Evolutionary conservation across 495 filamentous ascomycete genomes (phyloP).

Genomic region (Xylaria venustula): DNA sequence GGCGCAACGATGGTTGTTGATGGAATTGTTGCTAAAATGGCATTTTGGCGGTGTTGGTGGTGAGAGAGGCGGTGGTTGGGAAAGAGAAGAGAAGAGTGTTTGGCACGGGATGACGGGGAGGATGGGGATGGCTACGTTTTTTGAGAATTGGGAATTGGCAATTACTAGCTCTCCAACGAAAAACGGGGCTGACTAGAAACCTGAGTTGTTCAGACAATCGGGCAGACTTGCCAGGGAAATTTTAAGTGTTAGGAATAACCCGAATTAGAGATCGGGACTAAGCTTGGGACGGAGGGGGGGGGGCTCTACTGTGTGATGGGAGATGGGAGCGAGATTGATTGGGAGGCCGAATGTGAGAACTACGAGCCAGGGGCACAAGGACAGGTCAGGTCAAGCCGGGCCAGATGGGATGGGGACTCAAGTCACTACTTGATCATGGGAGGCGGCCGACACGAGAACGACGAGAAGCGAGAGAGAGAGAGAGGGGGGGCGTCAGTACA

Average conservation of each 20-base stretch:
- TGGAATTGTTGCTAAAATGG: conserved; percentile 42
- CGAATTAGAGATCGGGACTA: conserved; percentile 47
- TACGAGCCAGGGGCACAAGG: conserved; percentile 7
- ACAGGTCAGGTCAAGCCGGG: no score
- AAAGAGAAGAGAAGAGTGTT: conserved; percentile 47
- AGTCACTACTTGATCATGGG: not conserved
- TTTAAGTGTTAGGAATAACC: conserved; percentile 40
- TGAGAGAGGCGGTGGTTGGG: conserved; percentile 32
- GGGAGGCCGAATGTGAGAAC: conserved; percentile 10
- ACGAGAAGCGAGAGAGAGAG: not conserved
- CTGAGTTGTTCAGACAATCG: conserved; percentile 15
- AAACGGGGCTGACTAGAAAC: conserved; percentile 49
- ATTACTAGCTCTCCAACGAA: conserved; percentile 35
- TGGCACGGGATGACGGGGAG: conserved; percentile 32
- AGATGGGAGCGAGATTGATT: conserved; percentile 8
- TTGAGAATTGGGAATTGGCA: conserved; percentile 36
- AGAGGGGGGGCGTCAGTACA: not conserved
- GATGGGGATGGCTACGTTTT: conserved; percentile 50
- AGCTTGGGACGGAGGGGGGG: conserved; percentile 20
- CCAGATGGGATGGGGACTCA: no score
- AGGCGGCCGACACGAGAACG: not conserved
- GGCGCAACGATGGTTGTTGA: conserved; percentile 39
- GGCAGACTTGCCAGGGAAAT: conserved; percentile 43
- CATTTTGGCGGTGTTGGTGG: conserved; percentile 16
- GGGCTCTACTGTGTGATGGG: not conserved